Evolutionary conservation across 495 filamentous ascomycete genomes (phyloP), one percentile per base, ranked within the genome.

Genomic region (Aspergillus funiculosus): DNA sequence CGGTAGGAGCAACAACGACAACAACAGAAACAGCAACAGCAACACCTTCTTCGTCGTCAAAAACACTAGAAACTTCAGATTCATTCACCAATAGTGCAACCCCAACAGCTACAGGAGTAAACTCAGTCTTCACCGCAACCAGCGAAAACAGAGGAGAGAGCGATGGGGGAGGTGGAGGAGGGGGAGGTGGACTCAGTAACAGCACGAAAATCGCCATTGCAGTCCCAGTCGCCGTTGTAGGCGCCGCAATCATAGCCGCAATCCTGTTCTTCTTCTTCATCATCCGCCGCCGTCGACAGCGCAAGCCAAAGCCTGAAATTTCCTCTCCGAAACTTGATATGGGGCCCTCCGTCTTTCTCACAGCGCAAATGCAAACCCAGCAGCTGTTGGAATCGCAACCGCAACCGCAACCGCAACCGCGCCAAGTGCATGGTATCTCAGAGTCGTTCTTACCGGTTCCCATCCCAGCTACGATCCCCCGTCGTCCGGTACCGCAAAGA

Each of bases 191-290:
- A 21, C 20, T 48, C 40, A 39, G 46, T 29, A 61, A 48, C 20
- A 57, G 34, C 17, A 67, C 51, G 19, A 67, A 62, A 38, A 44
- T 71, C 27, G 65, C 65, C 32, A 69, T 71, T 31, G 65, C 64
- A 19, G 39, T 71, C 15, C 67, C 67, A 10, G 46, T 71, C 27
- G 45, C 63, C 18, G 43, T 71, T 10, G 49, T 64, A 18, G 67
- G 65, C 3, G 43, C 59, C 6, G 37, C 54, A 4, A 39, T 60
- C 20, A 44, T 71, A 35, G 29, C 43, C 19, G 57, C 44, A 6
- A 20, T 67, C 3, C 15, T 61, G 3, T 58, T 60, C 49, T 60
- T 66, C 54, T 31, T 62, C 25, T 6, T 56, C 8, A 49, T 59
- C 3, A 58, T 57, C 11, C 52, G 58, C 1, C 48, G 51, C 5